Evolutionary conservation across 495 filamentous ascomycete genomes (phyloP).

Genomic region (Xylaria grammica): DNA sequence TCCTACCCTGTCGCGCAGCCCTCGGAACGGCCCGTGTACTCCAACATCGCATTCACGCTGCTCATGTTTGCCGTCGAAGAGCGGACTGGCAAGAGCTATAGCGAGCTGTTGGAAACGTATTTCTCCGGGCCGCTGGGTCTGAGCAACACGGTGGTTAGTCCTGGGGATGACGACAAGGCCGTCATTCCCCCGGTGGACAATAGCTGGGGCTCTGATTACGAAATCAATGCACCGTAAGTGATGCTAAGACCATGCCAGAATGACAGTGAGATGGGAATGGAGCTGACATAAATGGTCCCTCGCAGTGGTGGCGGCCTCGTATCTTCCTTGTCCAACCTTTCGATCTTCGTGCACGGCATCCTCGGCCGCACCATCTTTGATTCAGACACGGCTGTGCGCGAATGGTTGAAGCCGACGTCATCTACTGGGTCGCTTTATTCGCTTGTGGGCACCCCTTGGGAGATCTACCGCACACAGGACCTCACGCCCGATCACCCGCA

Average conservation of each 20-base stretch:
- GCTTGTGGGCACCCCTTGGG: constrained; percentile 33
- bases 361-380: constrained; percentile 16
- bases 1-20: constrained; percentile 45
- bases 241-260: not conserved
- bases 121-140: constrained; percentile 48
- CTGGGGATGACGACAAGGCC: constrained; percentile 27
- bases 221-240: constrained; percentile 25
- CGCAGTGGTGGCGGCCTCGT: constrained; percentile 38
- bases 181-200: constrained; percentile 34
- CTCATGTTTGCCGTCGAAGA: constrained; percentile 50
- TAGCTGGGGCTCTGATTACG: constrained; percentile 26
- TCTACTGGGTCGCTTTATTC: constrained; percentile 24
- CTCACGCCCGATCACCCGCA: constrained; percentile 24
- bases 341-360: constrained; percentile 42
- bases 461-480: constrained; percentile 32
- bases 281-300: not conserved
- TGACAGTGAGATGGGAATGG: not conserved
- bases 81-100: constrained; percentile 44
- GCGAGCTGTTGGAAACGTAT: constrained; percentile 42
- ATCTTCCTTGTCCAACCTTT: constrained; percentile 43
- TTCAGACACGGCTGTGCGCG: constrained; percentile 11
- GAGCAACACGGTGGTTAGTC: constrained; percentile 33
- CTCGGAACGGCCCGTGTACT: constrained; percentile 50
- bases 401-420: constrained; percentile 31
- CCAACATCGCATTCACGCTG: constrained; percentile 52